Evolutionary conservation across 2,329 filamentous ascomycete genomes (phyloP).

Genomic region (Xylariaceae sp.): DNA sequence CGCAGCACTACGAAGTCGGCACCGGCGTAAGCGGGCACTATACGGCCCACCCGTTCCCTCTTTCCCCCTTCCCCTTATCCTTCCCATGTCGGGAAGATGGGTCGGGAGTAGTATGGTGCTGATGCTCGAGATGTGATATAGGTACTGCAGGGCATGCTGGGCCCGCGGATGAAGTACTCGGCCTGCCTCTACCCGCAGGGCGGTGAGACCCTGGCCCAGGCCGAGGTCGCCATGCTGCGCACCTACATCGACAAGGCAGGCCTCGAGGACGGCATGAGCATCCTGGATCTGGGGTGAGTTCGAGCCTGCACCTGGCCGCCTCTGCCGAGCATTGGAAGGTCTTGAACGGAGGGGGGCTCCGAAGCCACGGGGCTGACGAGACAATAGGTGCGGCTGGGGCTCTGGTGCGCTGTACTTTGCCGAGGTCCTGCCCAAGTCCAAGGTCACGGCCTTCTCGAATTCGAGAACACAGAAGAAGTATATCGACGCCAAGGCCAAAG

Average conservation of each 20-base stretch:
- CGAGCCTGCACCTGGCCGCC: neutral
- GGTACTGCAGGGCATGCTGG: constrained; percentile 53
- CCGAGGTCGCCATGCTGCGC: constrained; percentile 59
- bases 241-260: constrained; percentile 54
- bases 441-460: constrained; percentile 62
- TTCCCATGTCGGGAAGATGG: too few species aligned
- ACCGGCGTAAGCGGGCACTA: too few species aligned
- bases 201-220: constrained; percentile 54
- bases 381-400: constrained; percentile 58
- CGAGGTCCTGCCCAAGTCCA: constrained; percentile 52
- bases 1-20: constrained; percentile 67
- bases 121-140: too few species aligned
- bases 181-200: constrained; percentile 57
- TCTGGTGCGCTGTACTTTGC: constrained; percentile 59
- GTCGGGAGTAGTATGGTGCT: too few species aligned
- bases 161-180: constrained; percentile 68
- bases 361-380: neutral
- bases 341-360: too few species aligned
- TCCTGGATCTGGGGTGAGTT: constrained; percentile 54
- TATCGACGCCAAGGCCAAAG: constrained; percentile 51
- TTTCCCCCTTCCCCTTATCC: too few species aligned
- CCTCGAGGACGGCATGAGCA: constrained; percentile 50
- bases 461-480: constrained; percentile 60
- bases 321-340: too few species aligned
- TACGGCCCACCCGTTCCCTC: too few species aligned